phyloP scores from a whole-genome alignment of 108 stramenopile genomes.

The Stephanodiscus minutulus region DNA sequence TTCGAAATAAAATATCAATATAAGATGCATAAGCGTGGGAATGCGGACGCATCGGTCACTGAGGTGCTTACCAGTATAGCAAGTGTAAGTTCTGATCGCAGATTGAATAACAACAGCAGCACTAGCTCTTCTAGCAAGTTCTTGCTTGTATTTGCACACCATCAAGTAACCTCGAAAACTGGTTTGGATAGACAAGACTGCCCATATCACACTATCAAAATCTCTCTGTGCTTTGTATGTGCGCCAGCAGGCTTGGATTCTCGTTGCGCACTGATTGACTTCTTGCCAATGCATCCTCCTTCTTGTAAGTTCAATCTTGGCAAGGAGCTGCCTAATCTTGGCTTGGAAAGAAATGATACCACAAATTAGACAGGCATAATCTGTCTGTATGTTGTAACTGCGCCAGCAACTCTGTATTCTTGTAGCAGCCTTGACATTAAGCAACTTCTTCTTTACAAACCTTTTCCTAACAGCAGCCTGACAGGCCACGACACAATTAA shows the following conservation, averaged over 20 bases:
- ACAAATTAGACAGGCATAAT: slow-evolving; percentile 62
- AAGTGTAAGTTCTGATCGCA: background rate
- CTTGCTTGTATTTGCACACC: background rate
- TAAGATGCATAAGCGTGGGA: too few relatives aligned
- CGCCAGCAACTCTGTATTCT: slow-evolving; percentile 63
- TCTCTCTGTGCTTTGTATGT: background rate
- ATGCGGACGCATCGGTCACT: background rate
- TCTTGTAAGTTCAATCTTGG: background rate
- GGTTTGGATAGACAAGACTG: background rate
- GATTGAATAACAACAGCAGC: slow-evolving; percentile 8
- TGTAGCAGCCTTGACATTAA: slow-evolving; percentile 25
- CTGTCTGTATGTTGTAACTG: slow-evolving; percentile 45
- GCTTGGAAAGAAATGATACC: slow-evolving; percentile 21
- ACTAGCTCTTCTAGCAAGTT: background rate
- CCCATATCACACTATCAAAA: background rate
- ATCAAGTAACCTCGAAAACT: background rate
- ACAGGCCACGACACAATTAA: slow-evolving; percentile 11
- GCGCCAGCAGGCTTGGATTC: slow-evolving; percentile 10
- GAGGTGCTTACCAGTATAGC: background rate
- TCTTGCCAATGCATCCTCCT: background rate
- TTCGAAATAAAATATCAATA: too few relatives aligned
- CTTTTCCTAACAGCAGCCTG: slow-evolving; percentile 12
- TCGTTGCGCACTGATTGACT: background rate
- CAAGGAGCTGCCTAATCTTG: slow-evolving; percentile 1
- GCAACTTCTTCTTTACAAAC: background rate